These are phyloP conservation scores for Penstemon newberryi DNA, from an alignment of 257 asterid genomes.

Conservation along the genomic window DNA sequence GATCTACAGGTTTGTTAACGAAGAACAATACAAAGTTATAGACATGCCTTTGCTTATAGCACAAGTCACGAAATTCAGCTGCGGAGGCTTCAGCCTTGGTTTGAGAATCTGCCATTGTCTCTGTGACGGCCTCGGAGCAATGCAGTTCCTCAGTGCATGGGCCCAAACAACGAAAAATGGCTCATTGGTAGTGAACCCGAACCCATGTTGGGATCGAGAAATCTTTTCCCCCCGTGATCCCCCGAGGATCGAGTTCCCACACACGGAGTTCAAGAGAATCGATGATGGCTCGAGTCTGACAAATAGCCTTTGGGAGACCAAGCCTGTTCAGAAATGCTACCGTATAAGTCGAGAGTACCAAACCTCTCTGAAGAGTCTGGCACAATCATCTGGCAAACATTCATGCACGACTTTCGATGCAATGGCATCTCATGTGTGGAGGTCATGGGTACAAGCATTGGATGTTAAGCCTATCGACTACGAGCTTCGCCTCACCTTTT, in stretches of 20 bases:
- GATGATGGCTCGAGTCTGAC: constrained; percentile 56
- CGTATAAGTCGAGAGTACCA: constrained; percentile 57
- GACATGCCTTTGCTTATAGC: constrained; percentile 87
- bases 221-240: constrained; percentile 63
- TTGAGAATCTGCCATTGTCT: constrained; percentile 82
- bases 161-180: constrained; percentile 65
- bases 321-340: constrained; percentile 73
- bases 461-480: constrained; percentile 54
- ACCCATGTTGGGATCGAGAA: constrained; percentile 81
- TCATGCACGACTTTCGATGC: constrained; percentile 74
- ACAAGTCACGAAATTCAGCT: constrained; percentile 67
- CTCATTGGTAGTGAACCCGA: constrained; percentile 41
- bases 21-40: constrained; percentile 68
- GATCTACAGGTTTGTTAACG: constrained; percentile 61
- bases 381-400: constrained; percentile 37
- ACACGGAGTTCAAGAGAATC: constrained; percentile 57
- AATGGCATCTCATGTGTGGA: constrained; percentile 89
- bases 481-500: constrained; percentile 76
- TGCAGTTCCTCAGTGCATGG: constrained; percentile 85
- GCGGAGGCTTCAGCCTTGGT: constrained; percentile 88
- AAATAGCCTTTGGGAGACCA: constrained; percentile 53
- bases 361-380: constrained; percentile 49
- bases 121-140: constrained; percentile 91
- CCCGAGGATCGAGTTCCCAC: constrained; percentile 53
- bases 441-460: constrained; percentile 73